Conservation (phyloP, 768 basidiomycete genomes). For the Crepidotus variabilis region DNA sequence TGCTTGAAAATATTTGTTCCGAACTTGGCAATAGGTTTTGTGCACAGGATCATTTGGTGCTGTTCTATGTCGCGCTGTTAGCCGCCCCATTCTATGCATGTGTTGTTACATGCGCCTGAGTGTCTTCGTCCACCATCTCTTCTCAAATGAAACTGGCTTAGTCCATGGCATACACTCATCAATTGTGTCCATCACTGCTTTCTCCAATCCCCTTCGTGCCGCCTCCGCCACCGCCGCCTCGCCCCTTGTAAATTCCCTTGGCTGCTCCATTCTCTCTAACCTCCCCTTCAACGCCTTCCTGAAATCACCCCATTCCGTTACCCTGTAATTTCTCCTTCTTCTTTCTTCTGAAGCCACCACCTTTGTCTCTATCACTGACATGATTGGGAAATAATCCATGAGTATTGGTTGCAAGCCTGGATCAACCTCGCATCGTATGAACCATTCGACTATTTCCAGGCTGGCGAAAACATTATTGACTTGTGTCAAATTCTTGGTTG, state of each 20-base stretch:
- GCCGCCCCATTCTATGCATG: too few relatives aligned
- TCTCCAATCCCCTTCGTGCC: background rate
- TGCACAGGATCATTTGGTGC: too few relatives aligned
- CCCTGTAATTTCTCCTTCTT: background rate
- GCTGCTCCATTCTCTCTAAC: background rate
- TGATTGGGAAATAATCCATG: slow-evolving; percentile 38
- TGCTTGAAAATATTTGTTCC: slow-evolving; percentile 13
- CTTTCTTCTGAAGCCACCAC: background rate
- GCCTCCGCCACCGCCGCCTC: background rate
- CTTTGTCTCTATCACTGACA: slow-evolving; percentile 19
- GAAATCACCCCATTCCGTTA: slow-evolving; percentile 25
- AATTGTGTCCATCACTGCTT: background rate
- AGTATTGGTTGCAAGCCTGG: slow-evolving; percentile 8
- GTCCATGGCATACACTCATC: slow-evolving; percentile 3
- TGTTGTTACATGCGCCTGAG: slow-evolving; percentile 15
- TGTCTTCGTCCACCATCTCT: slow-evolving; percentile 16
- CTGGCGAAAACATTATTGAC: slow-evolving; percentile 37
- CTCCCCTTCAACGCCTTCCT: slow-evolving; percentile 10
- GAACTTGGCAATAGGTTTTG: background rate
- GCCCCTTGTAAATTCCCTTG: background rate
- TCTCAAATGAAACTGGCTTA: slow-evolving; percentile 9
- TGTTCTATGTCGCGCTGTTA: too few relatives aligned
- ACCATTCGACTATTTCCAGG: slow-evolving; percentile 3
- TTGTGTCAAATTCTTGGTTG: slow-evolving; percentile 30
- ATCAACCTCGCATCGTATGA: slow-evolving; percentile 22